These are phyloP conservation scores for Blakeslea trispora DNA, from an alignment of 371 early-diverging fungal species.

Conservation along the genomic window DNA sequence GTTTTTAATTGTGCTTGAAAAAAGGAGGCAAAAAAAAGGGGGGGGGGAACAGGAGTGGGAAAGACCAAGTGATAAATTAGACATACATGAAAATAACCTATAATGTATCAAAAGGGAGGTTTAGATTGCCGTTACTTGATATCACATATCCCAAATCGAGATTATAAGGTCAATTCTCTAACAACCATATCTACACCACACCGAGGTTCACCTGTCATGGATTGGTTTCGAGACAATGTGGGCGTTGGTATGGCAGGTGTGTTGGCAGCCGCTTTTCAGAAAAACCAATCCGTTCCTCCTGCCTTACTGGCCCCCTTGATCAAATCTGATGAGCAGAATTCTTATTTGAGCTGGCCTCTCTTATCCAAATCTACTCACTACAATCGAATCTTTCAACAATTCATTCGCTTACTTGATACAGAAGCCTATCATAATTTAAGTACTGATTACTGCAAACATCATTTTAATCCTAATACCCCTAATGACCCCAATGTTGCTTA, in stretches of 20 bases:
- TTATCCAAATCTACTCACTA: conserved; percentile 21
- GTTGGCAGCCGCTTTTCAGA: conserved; percentile 3
- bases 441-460: conserved; percentile 75
- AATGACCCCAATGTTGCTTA: conserved; percentile 77
- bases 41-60: too few relatives aligned
- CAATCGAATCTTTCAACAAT: conserved; percentile 20
- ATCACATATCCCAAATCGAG: conserved; percentile 66
- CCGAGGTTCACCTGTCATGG: conserved; percentile 88
- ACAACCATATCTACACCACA: conserved; percentile 94
- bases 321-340: too few relatives aligned
- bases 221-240: conserved; percentile 83
- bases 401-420: conserved; percentile 60
- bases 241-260: conserved; percentile 50
- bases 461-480: conserved; percentile 87
- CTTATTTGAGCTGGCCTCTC: conserved; percentile 15
- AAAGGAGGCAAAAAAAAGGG: too few relatives aligned
- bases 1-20: too few relatives aligned
- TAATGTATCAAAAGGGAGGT: conserved; percentile 78
- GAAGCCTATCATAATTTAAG: conserved; percentile 92
- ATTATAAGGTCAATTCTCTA: conserved; percentile 71
- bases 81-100: too few relatives aligned
- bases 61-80: too few relatives aligned
- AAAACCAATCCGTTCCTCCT: conserved; percentile 4
- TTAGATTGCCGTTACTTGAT: conserved; percentile 87
- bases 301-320: neutral